Evolutionary conservation across 805 yeast species (phyloP).

Genomic region (Diddensiella caesifluorescens): DNA sequence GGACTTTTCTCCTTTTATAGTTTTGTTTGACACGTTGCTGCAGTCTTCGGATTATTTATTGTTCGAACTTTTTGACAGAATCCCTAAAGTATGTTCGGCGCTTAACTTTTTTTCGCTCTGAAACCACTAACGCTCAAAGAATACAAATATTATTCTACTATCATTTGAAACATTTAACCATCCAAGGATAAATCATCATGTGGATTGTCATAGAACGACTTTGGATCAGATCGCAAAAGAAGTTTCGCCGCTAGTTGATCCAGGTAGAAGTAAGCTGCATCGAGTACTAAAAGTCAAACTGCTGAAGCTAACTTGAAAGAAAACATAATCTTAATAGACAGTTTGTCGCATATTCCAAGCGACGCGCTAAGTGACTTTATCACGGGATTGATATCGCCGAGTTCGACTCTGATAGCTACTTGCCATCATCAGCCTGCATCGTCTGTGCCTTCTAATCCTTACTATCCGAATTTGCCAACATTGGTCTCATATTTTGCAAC

Average conservation of each 20-base stretch:
- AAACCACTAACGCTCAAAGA: not conserved
- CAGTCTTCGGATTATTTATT: slow-evolving; percentile 61
- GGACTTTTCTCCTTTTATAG: slow-evolving; percentile 68
- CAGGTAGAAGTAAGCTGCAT: slow-evolving; percentile 16
- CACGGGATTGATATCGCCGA: slow-evolving; percentile 44
- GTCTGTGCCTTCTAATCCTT: slow-evolving; percentile 23
- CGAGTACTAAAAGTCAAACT: not conserved
- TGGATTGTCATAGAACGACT: slow-evolving; percentile 15
- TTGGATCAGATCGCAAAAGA: slow-evolving; percentile 20
- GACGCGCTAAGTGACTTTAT: slow-evolving; percentile 46
- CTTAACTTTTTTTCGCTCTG: not conserved
- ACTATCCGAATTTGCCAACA: slow-evolving; percentile 50
- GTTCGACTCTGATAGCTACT: slow-evolving; percentile 42
- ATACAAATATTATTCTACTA: slow-evolving; percentile 44
- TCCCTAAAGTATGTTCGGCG: slow-evolving; percentile 25
- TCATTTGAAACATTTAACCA: slow-evolving; percentile 60
- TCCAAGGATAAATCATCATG: slow-evolving; percentile 26
- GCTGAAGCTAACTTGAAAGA: slow-evolving; percentile 27
- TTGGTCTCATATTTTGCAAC: slow-evolving; percentile 70
- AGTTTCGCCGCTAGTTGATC: slow-evolving; percentile 11
- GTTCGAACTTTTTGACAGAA: slow-evolving; percentile 49
- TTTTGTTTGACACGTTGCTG: slow-evolving; percentile 61
- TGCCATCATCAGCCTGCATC: slow-evolving; percentile 34
- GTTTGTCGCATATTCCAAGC: slow-evolving; percentile 54
- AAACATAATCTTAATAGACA: slow-evolving; percentile 56